Evolutionary conservation across 2,329 filamentous ascomycete species (phyloP), one percentile per base, ranked within the genome.

Genomic region (Chaetomium strumarium): DNA sequence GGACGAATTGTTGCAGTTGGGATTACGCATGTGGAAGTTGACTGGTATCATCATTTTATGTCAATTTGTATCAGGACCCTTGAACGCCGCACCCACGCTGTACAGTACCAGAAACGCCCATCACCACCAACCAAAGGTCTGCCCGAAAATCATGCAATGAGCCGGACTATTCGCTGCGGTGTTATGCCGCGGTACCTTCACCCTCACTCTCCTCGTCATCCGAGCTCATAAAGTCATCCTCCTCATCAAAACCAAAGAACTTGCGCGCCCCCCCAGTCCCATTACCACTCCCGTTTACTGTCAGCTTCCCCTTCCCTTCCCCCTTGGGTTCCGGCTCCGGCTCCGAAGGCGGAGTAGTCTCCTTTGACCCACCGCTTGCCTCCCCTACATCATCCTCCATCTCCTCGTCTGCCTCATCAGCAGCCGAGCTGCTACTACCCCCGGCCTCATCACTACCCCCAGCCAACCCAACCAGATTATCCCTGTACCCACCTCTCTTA

Each of bases 161-260:
- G 31, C n/a, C 41, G 12, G 2, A 16, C n/a, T 24, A 17, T 3
- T 12, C 9, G 24, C 24, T 7, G 7, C 13, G 8, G 29, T 30
- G 34, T 50, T 48, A 59, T 30, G 57, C 55, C 51, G 59, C 60
- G 46, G 56, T 58, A 12, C 55, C 52, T 9, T 55, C 62, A 24
- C 72, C 67, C 6, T 73, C 70, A 12, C 52, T 53, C 33, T 84
- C 82, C 31, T 84, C 82, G n/a, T 84, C 79, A 47, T 80, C 79
- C 10, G 79, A 83, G 61, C 82, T 86, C 79, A 85, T 82, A 57
- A 85, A 86, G 62, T 88, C 84, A 43, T 90, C 86, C 49, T 88
- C 85, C 33, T 91, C 86, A 56, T 90, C 87, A 70, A 90, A 92
- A 0, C 86, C 87, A 61, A 85, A 86, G 63, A 90, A 88, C 0